These are phyloP conservation scores for Dactylorhiza incarnata DNA, from an alignment of 106 monocot species.

Conservation along the genomic window DNA sequence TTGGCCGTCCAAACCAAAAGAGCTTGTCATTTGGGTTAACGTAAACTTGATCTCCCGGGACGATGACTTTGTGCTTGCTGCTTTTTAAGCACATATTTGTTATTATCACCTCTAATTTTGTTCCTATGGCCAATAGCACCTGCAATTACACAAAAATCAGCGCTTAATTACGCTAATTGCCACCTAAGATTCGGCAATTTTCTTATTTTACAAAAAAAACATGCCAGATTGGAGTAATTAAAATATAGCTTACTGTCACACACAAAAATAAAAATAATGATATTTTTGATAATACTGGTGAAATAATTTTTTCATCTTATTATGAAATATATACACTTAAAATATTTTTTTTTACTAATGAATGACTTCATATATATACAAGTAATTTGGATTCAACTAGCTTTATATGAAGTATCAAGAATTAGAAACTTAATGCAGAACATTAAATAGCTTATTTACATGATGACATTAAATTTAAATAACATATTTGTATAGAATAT, in stretches of 20 bases:
- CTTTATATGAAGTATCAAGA: too few relatives aligned
- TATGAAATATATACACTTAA: too few relatives aligned
- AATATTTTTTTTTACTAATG: too few relatives aligned
- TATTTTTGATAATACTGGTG: too few relatives aligned
- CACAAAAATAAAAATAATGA: background rate
- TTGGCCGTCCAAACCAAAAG: constrained; percentile 39
- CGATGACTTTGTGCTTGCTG: constrained; percentile 10
- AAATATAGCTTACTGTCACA: background rate
- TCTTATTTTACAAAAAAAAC: background rate
- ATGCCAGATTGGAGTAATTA: background rate
- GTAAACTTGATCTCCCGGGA: constrained; percentile 16
- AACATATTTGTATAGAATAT: too few relatives aligned
- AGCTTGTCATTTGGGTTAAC: constrained; percentile 29
- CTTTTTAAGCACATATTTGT: constrained; percentile 31
- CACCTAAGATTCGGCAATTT: background rate
- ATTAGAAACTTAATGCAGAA: too few relatives aligned
- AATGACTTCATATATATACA: too few relatives aligned
- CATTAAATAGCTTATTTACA: too few relatives aligned
- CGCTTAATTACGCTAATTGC: background rate
- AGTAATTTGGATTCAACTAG: too few relatives aligned
- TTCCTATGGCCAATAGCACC: constrained; percentile 50
- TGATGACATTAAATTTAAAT: too few relatives aligned
- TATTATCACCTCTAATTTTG: constrained; percentile 35
- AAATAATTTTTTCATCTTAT: too few relatives aligned
- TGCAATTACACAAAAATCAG: constrained; percentile 8